These are phyloP conservation scores for Kwoniella sp. DNA, from an alignment of 768 basidiomycete genomes.

Conservation along the genomic window DNA sequence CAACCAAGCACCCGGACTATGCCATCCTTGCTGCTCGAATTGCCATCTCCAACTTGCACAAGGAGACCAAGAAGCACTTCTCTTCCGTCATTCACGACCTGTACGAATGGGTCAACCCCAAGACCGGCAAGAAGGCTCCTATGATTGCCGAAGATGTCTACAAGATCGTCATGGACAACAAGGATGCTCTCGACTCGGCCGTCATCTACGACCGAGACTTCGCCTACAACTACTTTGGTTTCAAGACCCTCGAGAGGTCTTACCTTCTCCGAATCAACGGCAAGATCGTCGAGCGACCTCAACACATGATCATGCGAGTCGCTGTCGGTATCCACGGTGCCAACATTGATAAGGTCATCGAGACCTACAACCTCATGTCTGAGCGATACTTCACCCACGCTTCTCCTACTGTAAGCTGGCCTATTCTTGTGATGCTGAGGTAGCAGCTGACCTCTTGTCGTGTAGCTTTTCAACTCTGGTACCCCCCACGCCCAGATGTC, in stretches of 20 bases:
- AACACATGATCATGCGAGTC: conserved; percentile 99
- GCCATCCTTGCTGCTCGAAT: conserved; percentile 98
- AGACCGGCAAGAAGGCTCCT: conserved; percentile 79
- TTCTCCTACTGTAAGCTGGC: conserved; percentile 70
- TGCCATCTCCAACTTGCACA: conserved; percentile 97
- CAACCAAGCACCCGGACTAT: conserved; percentile 96
- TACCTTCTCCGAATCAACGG: conserved; percentile 94
- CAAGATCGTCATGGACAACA: conserved; percentile 75
- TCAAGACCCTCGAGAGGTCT: conserved; percentile 98
- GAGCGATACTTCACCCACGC: conserved; percentile 98
- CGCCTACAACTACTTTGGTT: conserved; percentile 97
- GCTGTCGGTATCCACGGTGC: conserved; percentile 93
- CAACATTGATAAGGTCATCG: conserved; percentile 82
- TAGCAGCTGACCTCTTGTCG: too few relatives aligned
- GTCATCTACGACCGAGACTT: conserved; percentile 99
- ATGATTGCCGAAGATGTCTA: conserved; percentile 92
- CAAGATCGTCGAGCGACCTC: conserved; percentile 92
- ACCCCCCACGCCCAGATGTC: conserved; percentile 90
- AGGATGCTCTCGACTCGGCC: conserved; percentile 80
- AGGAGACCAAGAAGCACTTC: conserved; percentile 98
- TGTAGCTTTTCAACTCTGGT: conserved; percentile 86
- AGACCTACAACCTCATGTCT: conserved; percentile 91
- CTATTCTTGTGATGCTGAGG: too few relatives aligned
- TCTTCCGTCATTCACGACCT: conserved; percentile 88
- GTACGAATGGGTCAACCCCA: conserved; percentile 93